Evolutionary conservation across 495 filamentous ascomycete species (phyloP), one percentile per base, ranked within the genome.

Genomic region (Neurospora cerealis): DNA sequence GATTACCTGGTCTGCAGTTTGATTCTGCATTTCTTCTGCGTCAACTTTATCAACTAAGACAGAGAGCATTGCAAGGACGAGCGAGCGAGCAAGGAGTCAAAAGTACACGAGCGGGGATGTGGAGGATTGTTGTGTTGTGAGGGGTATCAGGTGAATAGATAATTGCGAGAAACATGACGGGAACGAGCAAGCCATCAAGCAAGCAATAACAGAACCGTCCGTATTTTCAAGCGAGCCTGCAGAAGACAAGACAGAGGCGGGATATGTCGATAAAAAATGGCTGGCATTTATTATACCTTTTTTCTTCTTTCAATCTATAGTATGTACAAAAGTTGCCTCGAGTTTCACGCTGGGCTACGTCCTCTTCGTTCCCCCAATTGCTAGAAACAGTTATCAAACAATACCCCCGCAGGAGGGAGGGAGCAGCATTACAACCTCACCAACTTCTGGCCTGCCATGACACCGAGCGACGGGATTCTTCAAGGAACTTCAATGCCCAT

Each of bases 11-110:
- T 98, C 73, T 95, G 94, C 79, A 97, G 94, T 80, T 79, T 99
- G 81, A 92, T 99, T 78, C 83, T 99, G 82, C 96, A 99, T 86
- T 97, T 98, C 86, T 98, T 99, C 87, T 99, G 96, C 84, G 91
- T 98, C 77, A 98, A 99, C 86, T 99, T 99, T 82, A 98, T 99
- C 85, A 99, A 99, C 87, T 98, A 84, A 84, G 77, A 69, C 4
- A 36, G 44, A 24, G 17, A 11, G 9, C n/a, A 69, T 13, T 13
- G n/a, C 4, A 28, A 37, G 46, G 19, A 48, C 7, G 42, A 40
- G 2, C 28, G 32, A 38, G 10, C 28, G 38, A 41, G 37, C 69
- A 28, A 73, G 40, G 48, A 38, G 54, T 28, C 34, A 76, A 75
- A 70, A 70, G 71, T 37, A 54, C 38, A 62, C 32, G 69, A 72